These are phyloP conservation scores for Candida nemodendra DNA, from an alignment of 805 yeast genomes.

Conservation along the genomic window DNA sequence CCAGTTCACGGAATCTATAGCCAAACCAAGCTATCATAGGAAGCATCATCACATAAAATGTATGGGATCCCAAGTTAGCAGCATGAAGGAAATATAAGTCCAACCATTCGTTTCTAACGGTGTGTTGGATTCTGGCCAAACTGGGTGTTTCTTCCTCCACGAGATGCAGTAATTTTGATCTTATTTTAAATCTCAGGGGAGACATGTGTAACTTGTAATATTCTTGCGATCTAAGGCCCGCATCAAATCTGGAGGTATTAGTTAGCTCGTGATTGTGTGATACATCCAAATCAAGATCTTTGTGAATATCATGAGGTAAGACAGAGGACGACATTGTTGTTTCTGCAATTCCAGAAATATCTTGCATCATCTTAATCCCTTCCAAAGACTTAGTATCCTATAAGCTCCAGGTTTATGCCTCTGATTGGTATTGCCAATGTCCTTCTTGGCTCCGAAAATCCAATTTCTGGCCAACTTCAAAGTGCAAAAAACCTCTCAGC, in stretches of 20 bases:
- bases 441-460: too few species aligned
- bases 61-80: slow-evolving; percentile 89
- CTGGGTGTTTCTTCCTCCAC: slow-evolving; percentile 64
- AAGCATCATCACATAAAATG: slow-evolving; percentile 85
- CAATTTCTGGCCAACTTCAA: too few species aligned
- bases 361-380: too few species aligned
- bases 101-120: slow-evolving; percentile 45
- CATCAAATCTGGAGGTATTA: slow-evolving; percentile 45
- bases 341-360: too few species aligned
- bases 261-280: slow-evolving; percentile 16
- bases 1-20: slow-evolving; percentile 58
- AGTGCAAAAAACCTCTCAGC: too few species aligned
- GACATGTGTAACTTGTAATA: slow-evolving; percentile 64
- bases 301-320: too few species aligned
- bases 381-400: too few species aligned
- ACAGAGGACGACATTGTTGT: too few species aligned
- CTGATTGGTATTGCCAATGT: too few species aligned
- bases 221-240: slow-evolving; percentile 68
- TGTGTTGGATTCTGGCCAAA: slow-evolving; percentile 55
- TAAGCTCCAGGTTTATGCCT: too few species aligned
- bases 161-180: slow-evolving; percentile 53
- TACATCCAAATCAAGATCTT: too few species aligned
- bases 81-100: slow-evolving; percentile 84
- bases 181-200: slow-evolving; percentile 49
- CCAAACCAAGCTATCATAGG: slow-evolving; percentile 89